A percentile compares a stretch with the other conserved stretches of the same genome.
phyloP scores from a whole-genome alignment of 2,329 filamentous ascomycete species.

The Trichoderma breve region DNA sequence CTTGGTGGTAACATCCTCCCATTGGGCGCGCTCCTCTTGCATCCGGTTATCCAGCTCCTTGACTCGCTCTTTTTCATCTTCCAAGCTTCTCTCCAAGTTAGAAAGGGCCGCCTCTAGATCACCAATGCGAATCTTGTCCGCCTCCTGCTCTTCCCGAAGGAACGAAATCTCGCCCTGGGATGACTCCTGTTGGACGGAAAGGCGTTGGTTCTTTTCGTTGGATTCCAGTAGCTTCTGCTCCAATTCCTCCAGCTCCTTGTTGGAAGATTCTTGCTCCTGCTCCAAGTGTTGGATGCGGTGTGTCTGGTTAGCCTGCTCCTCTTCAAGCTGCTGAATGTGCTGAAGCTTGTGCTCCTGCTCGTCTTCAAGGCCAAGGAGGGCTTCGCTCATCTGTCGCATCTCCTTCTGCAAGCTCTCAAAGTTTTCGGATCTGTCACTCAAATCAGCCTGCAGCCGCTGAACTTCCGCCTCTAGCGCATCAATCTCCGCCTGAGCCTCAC shows the following conservation, averaged over 20 bases:
- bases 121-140: conserved; percentile 96
- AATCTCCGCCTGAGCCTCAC: conserved; percentile 65
- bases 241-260: conserved; percentile 80
- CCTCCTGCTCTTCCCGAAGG: conserved; percentile 92
- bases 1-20: conserved; percentile 79
- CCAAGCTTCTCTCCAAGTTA: conserved; percentile 73
- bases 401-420: conserved; percentile 89
- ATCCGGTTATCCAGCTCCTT: conserved; percentile 73
- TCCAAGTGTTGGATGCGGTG: conserved; percentile 80
- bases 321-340: conserved; percentile 78
- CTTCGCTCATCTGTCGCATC: conserved; percentile 88
- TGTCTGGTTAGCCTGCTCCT: conserved; percentile 73
- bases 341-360: conserved; percentile 77
- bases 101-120: conserved; percentile 83
- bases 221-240: conserved; percentile 81
- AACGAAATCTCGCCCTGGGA: conserved; percentile 92
- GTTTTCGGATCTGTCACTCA: conserved; percentile 77
- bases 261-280: conserved; percentile 76
- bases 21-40: conserved; percentile 76
- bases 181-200: conserved; percentile 89
- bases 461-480: conserved; percentile 69
- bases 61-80: conserved; percentile 77
- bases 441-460: conserved; percentile 65
- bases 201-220: conserved; percentile 81
- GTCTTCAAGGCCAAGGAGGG: conserved; percentile 82